These are phyloP conservation scores for Plasmodium fragile DNA, from an alignment of 169 alveolate species.

Conservation along the genomic window DNA sequence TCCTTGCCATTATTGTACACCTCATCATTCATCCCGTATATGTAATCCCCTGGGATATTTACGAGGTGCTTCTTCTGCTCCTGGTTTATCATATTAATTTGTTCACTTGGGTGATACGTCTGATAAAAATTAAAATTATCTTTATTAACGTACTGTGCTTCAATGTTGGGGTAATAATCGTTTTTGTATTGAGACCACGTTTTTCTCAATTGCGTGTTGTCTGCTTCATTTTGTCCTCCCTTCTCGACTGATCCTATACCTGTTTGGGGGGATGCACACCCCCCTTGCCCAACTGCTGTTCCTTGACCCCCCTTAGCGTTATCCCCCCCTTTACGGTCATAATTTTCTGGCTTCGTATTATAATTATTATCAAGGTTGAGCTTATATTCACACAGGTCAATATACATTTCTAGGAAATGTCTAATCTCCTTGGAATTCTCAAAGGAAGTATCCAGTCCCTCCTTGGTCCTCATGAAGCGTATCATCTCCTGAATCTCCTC, in stretches of 20 bases:
- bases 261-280: neutral
- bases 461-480: slow-evolving; percentile 55
- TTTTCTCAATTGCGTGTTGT: neutral
- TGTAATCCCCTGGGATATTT: slow-evolving; percentile 60
- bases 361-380: slow-evolving; percentile 65
- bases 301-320: neutral
- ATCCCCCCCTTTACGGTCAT: slow-evolving; percentile 6
- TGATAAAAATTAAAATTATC: slow-evolving; percentile 33
- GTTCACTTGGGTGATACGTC: slow-evolving; percentile 30
- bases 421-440: slow-evolving; percentile 59
- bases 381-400: slow-evolving; percentile 73
- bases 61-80: slow-evolving; percentile 48
- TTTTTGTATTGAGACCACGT: slow-evolving; percentile 75
- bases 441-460: slow-evolving; percentile 67
- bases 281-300: neutral
- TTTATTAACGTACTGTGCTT: slow-evolving; percentile 61
- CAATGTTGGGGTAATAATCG: slow-evolving; percentile 65
- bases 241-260: neutral
- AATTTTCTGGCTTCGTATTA: slow-evolving; percentile 73
- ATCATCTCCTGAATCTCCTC: slow-evolving; percentile 73
- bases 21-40: slow-evolving; percentile 76
- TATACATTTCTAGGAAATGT: slow-evolving; percentile 71
- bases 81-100: slow-evolving; percentile 21
- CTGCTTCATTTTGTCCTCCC: neutral
- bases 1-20: slow-evolving; percentile 62